Evolutionary conservation across 73 alveolate species (phyloP).

Genomic region (Tetrahymena malaccensis): DNA sequence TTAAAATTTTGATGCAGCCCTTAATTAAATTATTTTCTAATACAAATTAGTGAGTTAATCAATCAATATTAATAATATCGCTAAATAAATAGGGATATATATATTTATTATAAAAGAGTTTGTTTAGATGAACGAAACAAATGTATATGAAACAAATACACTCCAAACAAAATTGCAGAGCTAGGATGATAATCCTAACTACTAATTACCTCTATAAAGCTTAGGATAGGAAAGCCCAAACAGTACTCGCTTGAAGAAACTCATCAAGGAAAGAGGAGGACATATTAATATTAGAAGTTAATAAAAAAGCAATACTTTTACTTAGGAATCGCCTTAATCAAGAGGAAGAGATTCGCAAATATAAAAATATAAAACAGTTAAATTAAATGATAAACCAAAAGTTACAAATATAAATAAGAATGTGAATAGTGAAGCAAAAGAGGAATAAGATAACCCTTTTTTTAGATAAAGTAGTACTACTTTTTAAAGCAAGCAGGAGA

Average conservation of each 20-base stretch:
- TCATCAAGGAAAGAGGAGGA: not conserved
- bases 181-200: not conserved
- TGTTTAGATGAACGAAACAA: not conserved
- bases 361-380: not conserved
- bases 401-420: too few species aligned
- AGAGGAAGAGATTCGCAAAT: not conserved
- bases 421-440: not conserved
- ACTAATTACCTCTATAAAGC: not conserved
- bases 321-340: too few species aligned
- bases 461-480: not conserved
- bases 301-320: not conserved
- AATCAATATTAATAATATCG: not conserved
- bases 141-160: not conserved
- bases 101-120: not conserved
- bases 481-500: not conserved
- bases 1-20: too few species aligned
- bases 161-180: not conserved
- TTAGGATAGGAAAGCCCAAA: not conserved
- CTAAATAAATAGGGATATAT: too few species aligned
- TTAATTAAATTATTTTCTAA: too few species aligned
- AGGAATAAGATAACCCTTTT: not conserved
- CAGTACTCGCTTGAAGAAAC: not conserved
- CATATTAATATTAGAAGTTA: not conserved
- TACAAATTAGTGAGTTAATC: not conserved
- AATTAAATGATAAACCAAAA: not conserved